These are phyloP conservation scores for Fusarium sp. DNA, from an alignment of 2,329 filamentous ascomycete species.

Conservation along the genomic window DNA sequence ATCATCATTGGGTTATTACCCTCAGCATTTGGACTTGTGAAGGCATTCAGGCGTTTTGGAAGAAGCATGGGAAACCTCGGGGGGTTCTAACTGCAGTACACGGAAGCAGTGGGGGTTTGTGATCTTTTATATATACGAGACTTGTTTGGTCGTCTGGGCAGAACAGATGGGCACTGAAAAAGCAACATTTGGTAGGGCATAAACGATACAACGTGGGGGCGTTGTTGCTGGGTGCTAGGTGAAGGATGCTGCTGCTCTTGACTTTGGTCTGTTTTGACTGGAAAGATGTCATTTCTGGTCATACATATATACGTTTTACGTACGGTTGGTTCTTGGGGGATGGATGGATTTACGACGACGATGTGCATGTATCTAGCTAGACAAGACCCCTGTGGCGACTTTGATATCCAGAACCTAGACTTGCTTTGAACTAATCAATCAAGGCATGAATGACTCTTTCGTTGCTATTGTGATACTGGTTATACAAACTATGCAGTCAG, in stretches of 20 bases:
- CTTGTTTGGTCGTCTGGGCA: not conserved
- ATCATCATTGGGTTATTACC: slow-evolving; percentile 22
- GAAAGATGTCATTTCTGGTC: not conserved
- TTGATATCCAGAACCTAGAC: not conserved
- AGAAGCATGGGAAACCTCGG: slow-evolving; percentile 27
- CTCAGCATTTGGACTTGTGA: slow-evolving; percentile 32
- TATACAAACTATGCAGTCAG: not conserved
- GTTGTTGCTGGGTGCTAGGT: slow-evolving; percentile 14
- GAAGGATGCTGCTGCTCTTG: not conserved
- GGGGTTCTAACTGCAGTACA: slow-evolving; percentile 27
- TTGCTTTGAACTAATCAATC: not conserved
- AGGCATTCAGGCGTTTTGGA: slow-evolving; percentile 39
- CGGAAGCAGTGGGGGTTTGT: slow-evolving; percentile 22
- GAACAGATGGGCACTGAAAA: not conserved
- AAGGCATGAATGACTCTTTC: not conserved
- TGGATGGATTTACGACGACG: not conserved
- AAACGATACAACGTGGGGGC: slow-evolving; percentile 31
- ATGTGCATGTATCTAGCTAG: slow-evolving; percentile 20
- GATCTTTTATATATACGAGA: slow-evolving; percentile 3
- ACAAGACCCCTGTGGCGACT: slow-evolving; percentile 4
- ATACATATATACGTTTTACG: not conserved
- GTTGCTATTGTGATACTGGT: not conserved
- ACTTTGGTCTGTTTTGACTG: not conserved
- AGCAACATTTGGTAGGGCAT: slow-evolving; percentile 24
- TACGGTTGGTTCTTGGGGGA: slow-evolving; percentile 1